Base-by-base conservation (phyloP, 169 alveolate species). In the Cryptosporidium meleagridis region DNA sequence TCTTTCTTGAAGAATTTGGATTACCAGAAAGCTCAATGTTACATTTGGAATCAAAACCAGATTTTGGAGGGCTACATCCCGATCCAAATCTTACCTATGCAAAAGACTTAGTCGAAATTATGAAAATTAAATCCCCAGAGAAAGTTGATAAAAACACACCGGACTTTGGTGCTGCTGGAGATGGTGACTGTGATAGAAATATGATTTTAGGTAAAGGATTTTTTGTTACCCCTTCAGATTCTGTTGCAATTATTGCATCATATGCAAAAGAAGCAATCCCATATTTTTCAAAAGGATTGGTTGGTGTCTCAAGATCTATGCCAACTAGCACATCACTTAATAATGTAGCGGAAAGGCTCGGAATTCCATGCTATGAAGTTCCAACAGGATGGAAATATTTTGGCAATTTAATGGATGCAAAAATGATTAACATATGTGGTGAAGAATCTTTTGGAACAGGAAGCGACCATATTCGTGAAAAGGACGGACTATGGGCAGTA, bases 301-400 rank as follows among this genome's bases (percentile, higher is more conserved):
- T 86, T 39, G 99, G 99, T 3, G 97, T 96, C 6, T 98, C 99
- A 6, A 94, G 99, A 87, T 95, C 98, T 31, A 98, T 98, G 99
- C 99, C 99, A 16, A 98, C 99, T 9, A 95, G 98, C 6, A 94
- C 96, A 4, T 98, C 99, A 23, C 91, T 96, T 23, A 98, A 97
- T 87, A 85, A 91, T 86, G 99, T 98, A 14, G 98, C 98, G 5
- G 92, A 94, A 65, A 95, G 96, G 55, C 92, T 96, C 58, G 97
- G 97, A 33, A 91, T 96, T 53, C 91, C 92, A 33, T 72, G 95
- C 58, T 97, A 95, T 93, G 99, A 98, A 91, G 95, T 96, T 7
- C 99, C 99, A 23, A 97, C 99, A 3, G 99, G 99, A 2, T 98
- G 99, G 99, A 98, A 98, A 92, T 98, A 95, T 95, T 98, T 98